phyloP scores from a whole-genome alignment of 306 rosid genomes.

The Argentina anserina region DNA sequence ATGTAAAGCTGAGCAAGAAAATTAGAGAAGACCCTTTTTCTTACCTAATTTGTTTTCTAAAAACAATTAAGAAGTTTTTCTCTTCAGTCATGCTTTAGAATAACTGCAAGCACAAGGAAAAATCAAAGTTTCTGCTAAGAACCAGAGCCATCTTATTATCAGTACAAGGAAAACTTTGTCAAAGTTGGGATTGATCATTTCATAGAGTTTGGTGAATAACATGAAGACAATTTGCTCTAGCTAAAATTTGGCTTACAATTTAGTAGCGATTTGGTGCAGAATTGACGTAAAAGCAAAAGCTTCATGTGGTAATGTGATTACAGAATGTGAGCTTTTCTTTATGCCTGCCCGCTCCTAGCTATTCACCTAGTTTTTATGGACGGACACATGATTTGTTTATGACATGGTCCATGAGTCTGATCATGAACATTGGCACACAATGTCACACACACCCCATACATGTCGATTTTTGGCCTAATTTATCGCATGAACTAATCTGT shows the following conservation, averaged over 20 bases:
- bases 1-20: slow-evolving; percentile 1
- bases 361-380: slow-evolving; percentile 16
- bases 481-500: background rate
- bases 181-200: slow-evolving; percentile 13
- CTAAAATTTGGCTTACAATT: slow-evolving; percentile 42
- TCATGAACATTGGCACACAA: background rate
- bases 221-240: slow-evolving; percentile 22
- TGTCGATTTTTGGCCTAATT: background rate
- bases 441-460: background rate
- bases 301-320: slow-evolving; percentile 44
- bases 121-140: background rate
- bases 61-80: background rate
- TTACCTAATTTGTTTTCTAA: slow-evolving; percentile 17
- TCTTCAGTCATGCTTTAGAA: background rate
- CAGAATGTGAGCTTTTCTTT: slow-evolving; percentile 35
- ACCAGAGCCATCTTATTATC: background rate
- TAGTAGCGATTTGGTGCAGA: slow-evolving; percentile 38
- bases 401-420: background rate
- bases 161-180: slow-evolving; percentile 17
- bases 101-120: background rate
- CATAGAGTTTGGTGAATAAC: slow-evolving; percentile 14
- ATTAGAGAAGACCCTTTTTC: background rate
- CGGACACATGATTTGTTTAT: slow-evolving; percentile 10
- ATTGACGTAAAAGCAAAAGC: slow-evolving; percentile 48
- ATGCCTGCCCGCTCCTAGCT: slow-evolving; percentile 32